Base-by-base conservation (phyloP, 345 rosid genomes). In the Alliaria petiolata region DNA sequence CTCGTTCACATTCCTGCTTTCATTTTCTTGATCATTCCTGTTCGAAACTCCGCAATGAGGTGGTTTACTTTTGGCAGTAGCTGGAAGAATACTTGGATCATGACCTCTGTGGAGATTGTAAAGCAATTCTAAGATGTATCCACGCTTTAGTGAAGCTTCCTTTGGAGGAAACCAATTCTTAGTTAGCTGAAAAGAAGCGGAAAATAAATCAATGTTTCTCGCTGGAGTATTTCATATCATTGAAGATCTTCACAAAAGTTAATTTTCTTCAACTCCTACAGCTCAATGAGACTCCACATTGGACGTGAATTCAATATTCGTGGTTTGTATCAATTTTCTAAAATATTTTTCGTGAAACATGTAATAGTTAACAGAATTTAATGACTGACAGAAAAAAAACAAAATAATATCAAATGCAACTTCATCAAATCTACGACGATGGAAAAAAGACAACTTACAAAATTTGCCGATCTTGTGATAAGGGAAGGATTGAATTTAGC, bases 71-170 rank as follows among this genome's bases (percentile, higher is more conserved):
- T 75, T 52, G 68, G 74, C 70, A 36, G 57, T 82, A 33, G 69
- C 72, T 40, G 80, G 77, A 54, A 82, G 51, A 28, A 76, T 69
- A 45, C 79, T 69, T 52, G 70, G 79, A 61, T 61, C 79, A 62
- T 67, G 83, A 61, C 83, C 83, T 67, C 83, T 81, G 40, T 81
- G 84, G 61, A 91, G 84, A 74, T 78, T 89, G 69, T 79, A 83
- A 59, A 95, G 83, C 71, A 95, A 78, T 69, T 72, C 81, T 74
- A 81, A 82, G 62, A 93, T 89, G 63, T 72, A 78, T 28, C 70
- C 65, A 57, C 98, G 99, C 80, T 95, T 95, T 62, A 69, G 77
- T 65, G 93, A 89, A 49, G 90, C 99, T 73, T 95, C 99, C 3
- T 67, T 76, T 38, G 98, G 86, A 33, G 80, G 88, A 83, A 95